Evolutionary conservation across 768 basidiomycete species (phyloP).

Genomic region (Podaxis sp.): DNA sequence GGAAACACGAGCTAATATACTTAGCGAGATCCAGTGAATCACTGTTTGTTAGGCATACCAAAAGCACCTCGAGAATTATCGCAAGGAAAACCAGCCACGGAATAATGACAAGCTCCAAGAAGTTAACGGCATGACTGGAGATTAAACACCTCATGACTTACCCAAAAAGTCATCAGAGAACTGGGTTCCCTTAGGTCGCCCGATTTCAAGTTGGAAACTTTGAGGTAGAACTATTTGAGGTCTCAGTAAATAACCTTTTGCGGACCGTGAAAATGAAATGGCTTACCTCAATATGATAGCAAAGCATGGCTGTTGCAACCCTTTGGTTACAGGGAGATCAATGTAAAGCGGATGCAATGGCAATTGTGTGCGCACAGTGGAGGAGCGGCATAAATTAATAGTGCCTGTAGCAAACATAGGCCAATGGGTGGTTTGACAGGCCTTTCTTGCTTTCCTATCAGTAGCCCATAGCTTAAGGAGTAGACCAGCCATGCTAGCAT

Average conservation of each 20-base stretch:
- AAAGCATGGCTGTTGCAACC: not conserved
- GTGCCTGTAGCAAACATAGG: conserved; percentile 6
- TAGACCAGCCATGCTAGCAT: conserved; percentile 7
- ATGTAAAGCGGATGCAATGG: not conserved
- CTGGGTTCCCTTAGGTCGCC: not conserved
- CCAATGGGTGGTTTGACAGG: not conserved
- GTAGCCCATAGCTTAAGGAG: conserved; percentile 6
- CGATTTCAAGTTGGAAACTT: not conserved
- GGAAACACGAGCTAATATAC: not conserved
- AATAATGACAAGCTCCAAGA: not conserved
- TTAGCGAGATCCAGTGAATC: not conserved
- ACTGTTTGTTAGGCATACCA: not conserved
- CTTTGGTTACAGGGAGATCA: not conserved
- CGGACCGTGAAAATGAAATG: not conserved
- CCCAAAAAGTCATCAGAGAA: not conserved
- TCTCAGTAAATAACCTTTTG: not conserved
- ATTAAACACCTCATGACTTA: not conserved
- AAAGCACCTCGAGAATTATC: conserved; percentile 8
- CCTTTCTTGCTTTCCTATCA: conserved; percentile 1
- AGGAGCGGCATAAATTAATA: conserved; percentile 10
- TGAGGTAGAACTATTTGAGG: not conserved
- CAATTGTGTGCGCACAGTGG: not conserved
- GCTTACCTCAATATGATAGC: not conserved
- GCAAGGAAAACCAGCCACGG: conserved; percentile 10
- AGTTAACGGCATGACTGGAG: not conserved